phyloP scores from a whole-genome alignment of 2,329 filamentous ascomycete genomes.

The Pezicula neosporulosa region DNA sequence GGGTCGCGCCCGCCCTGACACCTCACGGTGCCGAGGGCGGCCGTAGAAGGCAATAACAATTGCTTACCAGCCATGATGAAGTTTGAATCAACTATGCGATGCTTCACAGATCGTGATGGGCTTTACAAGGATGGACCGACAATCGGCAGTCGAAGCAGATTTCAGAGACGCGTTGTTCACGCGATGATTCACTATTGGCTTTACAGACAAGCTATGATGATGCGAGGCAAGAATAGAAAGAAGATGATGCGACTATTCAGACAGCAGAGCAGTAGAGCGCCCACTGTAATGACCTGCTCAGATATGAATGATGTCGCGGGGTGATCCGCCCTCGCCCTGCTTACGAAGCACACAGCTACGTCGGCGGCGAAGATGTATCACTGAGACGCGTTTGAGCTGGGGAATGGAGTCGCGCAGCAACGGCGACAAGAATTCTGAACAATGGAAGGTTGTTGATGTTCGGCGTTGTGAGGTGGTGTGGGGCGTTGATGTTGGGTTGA shows the following conservation, averaged over 20 bases:
- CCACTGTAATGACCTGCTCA: constrained; percentile 1
- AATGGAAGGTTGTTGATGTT: constrained; percentile 2
- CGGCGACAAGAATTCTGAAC: constrained; percentile 4
- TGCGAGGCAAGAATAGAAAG: constrained; percentile 12
- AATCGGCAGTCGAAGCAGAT: constrained; percentile 13
- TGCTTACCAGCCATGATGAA: constrained; percentile 58
- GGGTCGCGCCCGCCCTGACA: background rate
- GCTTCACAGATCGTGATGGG: constrained; percentile 19
- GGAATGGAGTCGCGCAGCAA: background rate
- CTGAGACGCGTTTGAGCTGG: too few species aligned
- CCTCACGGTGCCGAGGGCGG: background rate
- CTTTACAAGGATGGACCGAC: constrained; percentile 22
- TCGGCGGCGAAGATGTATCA: too few species aligned
- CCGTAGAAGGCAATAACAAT: constrained; percentile 6
- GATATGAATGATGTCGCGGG: background rate
- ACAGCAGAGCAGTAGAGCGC: background rate
- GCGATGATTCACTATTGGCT: constrained; percentile 25
- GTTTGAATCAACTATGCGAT: constrained; percentile 12
- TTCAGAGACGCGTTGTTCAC: constrained; percentile 28
- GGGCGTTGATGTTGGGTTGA: constrained; percentile 3
- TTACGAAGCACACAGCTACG: too few species aligned
- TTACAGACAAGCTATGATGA: constrained; percentile 27
- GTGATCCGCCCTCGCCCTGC: too few species aligned
- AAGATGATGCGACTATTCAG: constrained; percentile 20
- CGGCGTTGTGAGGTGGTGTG: background rate